Conservation (phyloP, 768 basidiomycete genomes). For the Boletus subparvulus region DNA sequence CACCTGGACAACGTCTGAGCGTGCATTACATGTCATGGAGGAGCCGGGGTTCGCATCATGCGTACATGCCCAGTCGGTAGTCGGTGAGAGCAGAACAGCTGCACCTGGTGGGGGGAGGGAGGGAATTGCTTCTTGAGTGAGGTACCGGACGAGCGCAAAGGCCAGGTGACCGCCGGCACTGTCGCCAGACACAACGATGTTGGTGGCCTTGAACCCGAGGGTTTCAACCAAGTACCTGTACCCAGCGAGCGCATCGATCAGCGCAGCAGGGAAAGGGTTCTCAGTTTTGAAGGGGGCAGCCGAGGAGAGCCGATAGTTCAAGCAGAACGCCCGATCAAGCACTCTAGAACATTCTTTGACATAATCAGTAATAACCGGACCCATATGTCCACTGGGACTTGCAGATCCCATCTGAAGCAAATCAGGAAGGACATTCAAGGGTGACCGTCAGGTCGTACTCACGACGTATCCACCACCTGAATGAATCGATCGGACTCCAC, state of each 20-base stretch:
- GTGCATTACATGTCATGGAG: neutral
- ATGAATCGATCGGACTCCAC: neutral
- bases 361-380: neutral
- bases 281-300: neutral
- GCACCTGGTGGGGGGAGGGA: neutral
- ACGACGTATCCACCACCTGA: conserved; percentile 2
- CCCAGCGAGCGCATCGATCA: conserved; percentile 5
- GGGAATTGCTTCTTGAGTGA: neutral
- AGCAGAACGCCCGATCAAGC: neutral
- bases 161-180: conserved; percentile 2
- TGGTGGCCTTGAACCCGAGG: conserved; percentile 2
- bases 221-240: conserved; percentile 3
- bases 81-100: neutral
- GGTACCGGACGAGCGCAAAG: neutral
- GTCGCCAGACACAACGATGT: conserved; percentile 3
- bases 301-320: conserved; percentile 4
- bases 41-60: neutral
- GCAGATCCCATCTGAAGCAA: neutral
- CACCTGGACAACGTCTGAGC: neutral
- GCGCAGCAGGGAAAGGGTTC: neutral
- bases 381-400: neutral
- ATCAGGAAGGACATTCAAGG: neutral
- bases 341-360: neutral
- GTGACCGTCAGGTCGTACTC: neutral
- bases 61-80: neutral